A percentile compares a stretch with the other conserved stretches of the same genome.
Evolutionary conservation across 2,329 filamentous ascomycete genomes (phyloP).

Genomic region (Cryphonectria parasitica): DNA sequence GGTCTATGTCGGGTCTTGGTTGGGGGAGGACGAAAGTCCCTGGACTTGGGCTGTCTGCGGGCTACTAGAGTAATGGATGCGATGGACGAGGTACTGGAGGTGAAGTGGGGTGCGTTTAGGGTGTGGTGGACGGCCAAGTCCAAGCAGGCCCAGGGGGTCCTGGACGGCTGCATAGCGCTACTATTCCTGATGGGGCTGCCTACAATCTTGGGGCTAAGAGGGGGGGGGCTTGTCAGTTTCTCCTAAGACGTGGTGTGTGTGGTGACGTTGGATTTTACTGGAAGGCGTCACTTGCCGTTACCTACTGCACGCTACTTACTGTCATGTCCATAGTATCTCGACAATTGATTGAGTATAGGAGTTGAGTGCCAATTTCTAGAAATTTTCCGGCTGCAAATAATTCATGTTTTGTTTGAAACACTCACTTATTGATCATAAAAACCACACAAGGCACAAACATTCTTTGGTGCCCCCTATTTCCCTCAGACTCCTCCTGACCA

Average conservation of each 20-base stretch:
- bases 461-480: constrained; percentile 3
- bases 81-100: not conserved
- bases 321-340: not conserved
- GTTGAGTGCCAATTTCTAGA: not conserved
- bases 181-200: constrained; percentile 8
- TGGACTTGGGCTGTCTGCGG: not conserved
- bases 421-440: not conserved
- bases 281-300: not conserved
- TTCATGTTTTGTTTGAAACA: not conserved
- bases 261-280: not conserved
- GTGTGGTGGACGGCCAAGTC: constrained; percentile 5
- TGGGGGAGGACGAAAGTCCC: constrained; percentile 2
- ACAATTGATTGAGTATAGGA: not conserved
- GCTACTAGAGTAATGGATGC: not conserved
- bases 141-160: constrained; percentile 8
- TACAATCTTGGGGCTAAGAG: not conserved
- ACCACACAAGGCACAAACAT: not conserved
- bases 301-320: not conserved
- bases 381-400: too few relatives aligned
- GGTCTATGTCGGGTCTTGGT: not conserved
- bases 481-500: not conserved
- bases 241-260: not conserved
- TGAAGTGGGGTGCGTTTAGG: constrained; percentile 1
- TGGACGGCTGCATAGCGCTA: constrained; percentile 1
- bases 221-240: not conserved